phyloP scores from a whole-genome alignment of 495 filamentous ascomycete species.

The Xylaria flabelliformis region DNA sequence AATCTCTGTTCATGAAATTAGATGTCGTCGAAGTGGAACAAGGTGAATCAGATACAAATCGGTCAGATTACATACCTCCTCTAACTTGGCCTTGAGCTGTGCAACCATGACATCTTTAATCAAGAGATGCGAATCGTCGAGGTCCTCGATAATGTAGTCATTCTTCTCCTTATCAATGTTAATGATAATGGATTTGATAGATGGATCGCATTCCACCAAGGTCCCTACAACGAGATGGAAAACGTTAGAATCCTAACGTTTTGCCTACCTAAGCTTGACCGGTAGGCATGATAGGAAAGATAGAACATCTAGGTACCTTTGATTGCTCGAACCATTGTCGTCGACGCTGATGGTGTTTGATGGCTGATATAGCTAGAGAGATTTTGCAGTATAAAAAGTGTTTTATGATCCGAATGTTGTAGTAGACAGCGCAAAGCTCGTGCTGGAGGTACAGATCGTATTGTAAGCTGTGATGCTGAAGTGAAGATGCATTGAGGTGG shows the following conservation, averaged over 20 bases:
- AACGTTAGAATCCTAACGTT: neutral
- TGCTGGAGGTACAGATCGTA: no score
- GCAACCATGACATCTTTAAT: slow-evolving; percentile 74
- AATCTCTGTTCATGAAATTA: slow-evolving; percentile 40
- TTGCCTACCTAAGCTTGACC: neutral
- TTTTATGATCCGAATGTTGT: no score
- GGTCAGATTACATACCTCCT: slow-evolving; percentile 49
- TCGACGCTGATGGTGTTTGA: neutral
- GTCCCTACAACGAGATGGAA: slow-evolving; percentile 56
- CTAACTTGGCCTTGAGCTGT: slow-evolving; percentile 65
- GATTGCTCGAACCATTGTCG: slow-evolving; percentile 32
- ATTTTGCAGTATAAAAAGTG: no score
- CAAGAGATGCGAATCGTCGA: slow-evolving; percentile 75
- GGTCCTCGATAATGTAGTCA: slow-evolving; percentile 68
- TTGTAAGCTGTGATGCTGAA: neutral
- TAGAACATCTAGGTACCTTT: slow-evolving; percentile 21
- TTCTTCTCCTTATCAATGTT: slow-evolving; percentile 62
- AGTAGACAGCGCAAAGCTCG: no score
- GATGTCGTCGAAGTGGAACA: slow-evolving; percentile 11
- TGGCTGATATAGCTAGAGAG: no score
- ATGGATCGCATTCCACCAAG: slow-evolving; percentile 74
- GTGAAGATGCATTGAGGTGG: neutral
- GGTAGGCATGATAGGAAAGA: neutral
- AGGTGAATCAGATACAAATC: neutral
- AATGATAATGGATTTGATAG: slow-evolving; percentile 65